A percentile compares a stretch with the other conserved stretches of the same genome.
Evolutionary conservation across 1,139 yeast species (phyloP).

Genomic region (Candida sanyaensis): DNA sequence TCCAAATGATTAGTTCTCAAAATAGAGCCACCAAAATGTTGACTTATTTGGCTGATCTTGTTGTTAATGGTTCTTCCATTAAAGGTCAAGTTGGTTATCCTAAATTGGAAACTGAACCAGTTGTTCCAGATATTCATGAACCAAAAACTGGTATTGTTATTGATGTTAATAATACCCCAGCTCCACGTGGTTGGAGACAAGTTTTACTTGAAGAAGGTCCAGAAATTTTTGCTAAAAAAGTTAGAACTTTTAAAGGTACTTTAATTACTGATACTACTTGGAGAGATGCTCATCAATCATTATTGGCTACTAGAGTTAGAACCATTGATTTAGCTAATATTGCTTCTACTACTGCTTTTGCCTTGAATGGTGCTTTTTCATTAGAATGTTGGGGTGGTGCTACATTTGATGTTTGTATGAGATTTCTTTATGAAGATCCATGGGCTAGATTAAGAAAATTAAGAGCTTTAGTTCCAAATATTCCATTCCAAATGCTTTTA

Average conservation of each 20-base stretch:
- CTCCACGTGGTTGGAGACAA: conserved; percentile 89
- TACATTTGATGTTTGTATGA: conserved; percentile 97
- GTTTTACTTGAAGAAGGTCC: conserved; percentile 85
- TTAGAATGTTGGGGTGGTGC: conserved; percentile 99
- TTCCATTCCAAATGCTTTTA: conserved; percentile 98
- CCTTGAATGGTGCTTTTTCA: conserved; percentile 87
- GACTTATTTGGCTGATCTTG: conserved; percentile 86
- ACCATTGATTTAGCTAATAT: conserved; percentile 87
- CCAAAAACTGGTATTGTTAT: conserved; percentile 53
- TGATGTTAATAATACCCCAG: conserved; percentile 56
- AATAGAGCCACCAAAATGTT: conserved; percentile 95
- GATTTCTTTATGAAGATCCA: conserved; percentile 97
- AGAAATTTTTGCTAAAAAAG: conserved; percentile 82
- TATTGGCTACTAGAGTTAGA: conserved; percentile 95
- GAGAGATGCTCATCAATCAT: conserved; percentile 99
- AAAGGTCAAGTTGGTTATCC: conserved; percentile 96
- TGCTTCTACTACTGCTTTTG: conserved; percentile 93
- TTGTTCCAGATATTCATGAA: conserved; percentile 71
- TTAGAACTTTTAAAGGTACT: conserved; percentile 82
- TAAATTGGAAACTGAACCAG: conserved; percentile 72
- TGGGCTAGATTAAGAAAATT: conserved; percentile 93
- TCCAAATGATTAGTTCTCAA: conserved; percentile 92
- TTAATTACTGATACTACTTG: conserved; percentile 97
- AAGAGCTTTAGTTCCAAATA: conserved; percentile 91
- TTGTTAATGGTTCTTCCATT: conserved; percentile 93